phyloP scores from a whole-genome alignment of 495 filamentous ascomycete genomes.

The Parmelia sp. region DNA sequence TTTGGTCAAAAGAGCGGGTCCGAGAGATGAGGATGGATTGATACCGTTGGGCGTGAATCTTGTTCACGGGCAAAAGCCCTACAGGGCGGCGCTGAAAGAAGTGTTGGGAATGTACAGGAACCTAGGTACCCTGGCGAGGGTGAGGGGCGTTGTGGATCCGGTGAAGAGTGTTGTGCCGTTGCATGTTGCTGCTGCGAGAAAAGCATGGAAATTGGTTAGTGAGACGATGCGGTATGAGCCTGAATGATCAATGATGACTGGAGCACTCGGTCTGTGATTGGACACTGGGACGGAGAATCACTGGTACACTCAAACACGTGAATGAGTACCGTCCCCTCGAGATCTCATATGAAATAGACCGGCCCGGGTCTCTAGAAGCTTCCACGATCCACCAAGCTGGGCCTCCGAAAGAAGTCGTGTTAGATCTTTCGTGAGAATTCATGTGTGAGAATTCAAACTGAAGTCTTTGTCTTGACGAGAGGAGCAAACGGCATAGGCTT shows the following conservation, averaged over 20 bases:
- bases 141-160: conserved; percentile 57
- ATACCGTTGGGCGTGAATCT: conserved; percentile 61
- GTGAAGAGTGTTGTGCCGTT: conserved; percentile 66
- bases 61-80: conserved; percentile 46
- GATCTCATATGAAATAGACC: background rate
- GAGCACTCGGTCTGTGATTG: background rate
- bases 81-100: conserved; percentile 62
- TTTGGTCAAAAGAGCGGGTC: conserved; percentile 66
- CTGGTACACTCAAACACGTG: background rate
- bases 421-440: too few relatives aligned
- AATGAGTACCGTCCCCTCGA: background rate
- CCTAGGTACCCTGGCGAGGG: conserved; percentile 65
- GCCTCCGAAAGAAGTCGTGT: too few relatives aligned
- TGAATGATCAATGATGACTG: background rate
- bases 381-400: background rate
- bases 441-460: too few relatives aligned
- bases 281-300: background rate
- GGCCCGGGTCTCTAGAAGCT: background rate
- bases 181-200: conserved; percentile 70
- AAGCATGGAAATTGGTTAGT: conserved; percentile 12
- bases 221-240: conserved; percentile 15
- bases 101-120: conserved; percentile 68
- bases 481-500: too few relatives aligned
- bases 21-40: conserved; percentile 54
- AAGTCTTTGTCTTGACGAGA: too few relatives aligned